These are phyloP conservation scores for Cladobotryum protrusum DNA, from an alignment of 2,329 filamentous ascomycete species.

Conservation along the genomic window DNA sequence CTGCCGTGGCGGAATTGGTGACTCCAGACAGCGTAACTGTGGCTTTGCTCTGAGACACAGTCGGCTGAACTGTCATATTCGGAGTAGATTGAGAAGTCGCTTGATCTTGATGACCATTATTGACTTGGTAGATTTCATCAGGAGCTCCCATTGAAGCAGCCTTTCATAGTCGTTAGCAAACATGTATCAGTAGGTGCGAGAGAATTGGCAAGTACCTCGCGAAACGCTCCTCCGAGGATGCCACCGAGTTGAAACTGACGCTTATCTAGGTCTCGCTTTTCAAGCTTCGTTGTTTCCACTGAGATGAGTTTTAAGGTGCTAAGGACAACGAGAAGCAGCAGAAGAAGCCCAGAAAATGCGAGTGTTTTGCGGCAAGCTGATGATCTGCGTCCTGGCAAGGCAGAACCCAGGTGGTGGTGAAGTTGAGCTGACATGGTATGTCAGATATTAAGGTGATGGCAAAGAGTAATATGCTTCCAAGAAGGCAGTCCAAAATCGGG, in stretches of 20 bases:
- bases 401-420: background rate
- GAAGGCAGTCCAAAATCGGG: slow-evolving; percentile 19
- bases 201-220: slow-evolving; percentile 11
- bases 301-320: slow-evolving; percentile 8
- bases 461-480: slow-evolving; percentile 21
- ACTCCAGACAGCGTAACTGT: too few relatives aligned
- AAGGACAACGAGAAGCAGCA: slow-evolving; percentile 8
- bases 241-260: slow-evolving; percentile 22
- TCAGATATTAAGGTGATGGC: slow-evolving; percentile 15
- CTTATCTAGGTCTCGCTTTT: slow-evolving; percentile 6
- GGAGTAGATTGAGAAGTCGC: background rate
- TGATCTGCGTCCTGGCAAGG: background rate
- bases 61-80: background rate
- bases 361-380: background rate
- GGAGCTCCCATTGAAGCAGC: background rate
- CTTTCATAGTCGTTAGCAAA: background rate
- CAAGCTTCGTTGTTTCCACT: background rate
- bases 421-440: slow-evolving; percentile 1
- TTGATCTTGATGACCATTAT: background rate
- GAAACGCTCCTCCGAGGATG: slow-evolving; percentile 10
- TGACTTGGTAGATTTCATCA: background rate
- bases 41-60: background rate
- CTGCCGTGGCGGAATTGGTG: background rate
- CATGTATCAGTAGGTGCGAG: background rate
- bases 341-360: slow-evolving; percentile 6